Percentiles rank a stretch among this genome's conserved stretches.
Conservation (phyloP, 306 rosid genomes). For the Coriaria nepalensis region DNA sequence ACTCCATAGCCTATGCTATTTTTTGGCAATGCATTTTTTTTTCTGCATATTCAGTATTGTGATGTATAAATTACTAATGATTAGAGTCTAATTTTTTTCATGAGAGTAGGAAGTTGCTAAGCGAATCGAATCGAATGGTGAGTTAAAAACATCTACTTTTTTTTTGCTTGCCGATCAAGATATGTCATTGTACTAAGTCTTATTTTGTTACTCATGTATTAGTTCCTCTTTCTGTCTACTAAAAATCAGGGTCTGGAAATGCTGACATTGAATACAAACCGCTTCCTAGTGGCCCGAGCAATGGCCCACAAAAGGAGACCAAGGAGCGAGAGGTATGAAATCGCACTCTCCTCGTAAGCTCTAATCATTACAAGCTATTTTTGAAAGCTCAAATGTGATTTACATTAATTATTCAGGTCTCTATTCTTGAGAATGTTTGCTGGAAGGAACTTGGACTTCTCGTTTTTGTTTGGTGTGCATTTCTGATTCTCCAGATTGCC, state of each 20-base stretch:
- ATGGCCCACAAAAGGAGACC: constrained; percentile 16
- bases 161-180: background rate
- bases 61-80: constrained; percentile 14
- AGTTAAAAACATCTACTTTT: constrained; percentile 14
- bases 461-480: constrained; percentile 73
- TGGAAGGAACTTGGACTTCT: constrained; percentile 93
- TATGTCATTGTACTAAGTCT: too few species aligned
- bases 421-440: constrained; percentile 46
- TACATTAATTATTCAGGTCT: constrained; percentile 32
- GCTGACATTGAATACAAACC: constrained; percentile 52
- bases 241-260: constrained; percentile 32
- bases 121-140: constrained; percentile 37
- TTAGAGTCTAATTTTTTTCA: constrained; percentile 17
- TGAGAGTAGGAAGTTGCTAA: constrained; percentile 41
- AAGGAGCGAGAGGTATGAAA: constrained; percentile 21
- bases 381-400: constrained; percentile 18
- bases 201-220: background rate
- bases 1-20: background rate
- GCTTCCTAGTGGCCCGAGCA: constrained; percentile 52
- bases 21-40: background rate
- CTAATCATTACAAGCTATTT: constrained; percentile 4
- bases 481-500: constrained; percentile 59
- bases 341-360: constrained; percentile 2
- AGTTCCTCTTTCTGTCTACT: constrained; percentile 3
- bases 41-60: background rate